Evolutionary conservation across 768 basidiomycete species (phyloP).

Genomic region (Xerocomellus intermedius): DNA sequence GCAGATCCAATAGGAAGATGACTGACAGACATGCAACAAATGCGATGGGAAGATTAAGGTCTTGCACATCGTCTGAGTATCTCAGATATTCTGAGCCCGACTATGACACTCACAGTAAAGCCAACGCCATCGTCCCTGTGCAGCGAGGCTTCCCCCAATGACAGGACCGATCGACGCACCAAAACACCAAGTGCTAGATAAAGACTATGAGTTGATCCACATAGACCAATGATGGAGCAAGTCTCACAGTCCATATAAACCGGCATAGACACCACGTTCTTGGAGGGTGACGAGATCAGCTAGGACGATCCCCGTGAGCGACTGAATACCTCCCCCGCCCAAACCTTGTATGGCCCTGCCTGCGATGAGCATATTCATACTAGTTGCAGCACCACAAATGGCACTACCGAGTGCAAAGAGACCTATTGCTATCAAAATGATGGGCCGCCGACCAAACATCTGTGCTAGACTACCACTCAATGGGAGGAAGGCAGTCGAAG

Average conservation of each 20-base stretch:
- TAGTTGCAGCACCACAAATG: too few species aligned
- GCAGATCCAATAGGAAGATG: constrained; percentile 32
- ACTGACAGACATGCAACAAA: constrained; percentile 29
- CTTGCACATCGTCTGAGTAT: constrained; percentile 12
- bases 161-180: constrained; percentile 17
- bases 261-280: constrained; percentile 41
- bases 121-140: constrained; percentile 37
- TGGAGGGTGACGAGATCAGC: too few species aligned
- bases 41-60: constrained; percentile 40
- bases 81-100: background rate
- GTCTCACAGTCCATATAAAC: constrained; percentile 1
- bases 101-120: constrained; percentile 33
- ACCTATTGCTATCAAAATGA: too few species aligned
- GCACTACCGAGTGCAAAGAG: too few species aligned
- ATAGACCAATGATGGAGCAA: background rate
- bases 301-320: too few species aligned
- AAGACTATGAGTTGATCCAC: background rate
- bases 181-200: constrained; percentile 31
- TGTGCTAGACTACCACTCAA: background rate
- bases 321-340: too few species aligned
- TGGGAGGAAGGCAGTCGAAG: background rate
- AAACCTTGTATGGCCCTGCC: too few species aligned
- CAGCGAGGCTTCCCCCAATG: constrained; percentile 34
- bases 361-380: too few species aligned
- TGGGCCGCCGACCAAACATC: too few species aligned